phyloP scores from a whole-genome alignment of 176 grass and related monocot genomes.

The Olyra latifolia region DNA sequence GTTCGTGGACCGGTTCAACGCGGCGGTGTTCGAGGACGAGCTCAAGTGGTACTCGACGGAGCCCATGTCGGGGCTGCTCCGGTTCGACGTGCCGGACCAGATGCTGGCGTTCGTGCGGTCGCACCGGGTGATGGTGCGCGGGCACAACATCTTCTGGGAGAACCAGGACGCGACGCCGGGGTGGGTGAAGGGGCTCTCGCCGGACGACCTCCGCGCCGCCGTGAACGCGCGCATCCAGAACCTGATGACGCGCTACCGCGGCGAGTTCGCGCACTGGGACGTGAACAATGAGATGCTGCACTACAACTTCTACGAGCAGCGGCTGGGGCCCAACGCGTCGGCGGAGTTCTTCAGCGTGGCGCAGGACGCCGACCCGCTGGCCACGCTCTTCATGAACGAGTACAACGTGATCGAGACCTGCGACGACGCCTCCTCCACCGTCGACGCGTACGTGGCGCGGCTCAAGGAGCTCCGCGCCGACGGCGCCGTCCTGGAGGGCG shows the following conservation, averaged over 20 bases:
- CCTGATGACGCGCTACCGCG: constrained; percentile 83
- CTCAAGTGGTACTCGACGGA: constrained; percentile 98
- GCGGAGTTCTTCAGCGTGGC: constrained; percentile 87
- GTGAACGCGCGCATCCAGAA: constrained; percentile 77
- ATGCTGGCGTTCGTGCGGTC: constrained; percentile 89
- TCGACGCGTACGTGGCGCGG: constrained; percentile 67
- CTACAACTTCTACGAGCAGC: constrained; percentile 94
- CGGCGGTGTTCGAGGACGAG: constrained; percentile 98
- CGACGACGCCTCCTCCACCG: constrained; percentile 75
- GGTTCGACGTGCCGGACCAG: constrained; percentile 66
- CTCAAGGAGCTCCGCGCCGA: constrained; percentile 63
- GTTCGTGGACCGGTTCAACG: constrained; percentile 91
- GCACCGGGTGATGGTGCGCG: constrained; percentile 75
- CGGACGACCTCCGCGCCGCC: constrained; percentile 67
- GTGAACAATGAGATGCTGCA: constrained; percentile 99
- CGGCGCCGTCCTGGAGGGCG: constrained; percentile 77
- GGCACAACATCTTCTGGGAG: constrained; percentile 99
- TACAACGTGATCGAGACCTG: constrained; percentile 96
- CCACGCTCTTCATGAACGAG: constrained; percentile 99
- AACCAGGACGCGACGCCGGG: constrained; percentile 79
- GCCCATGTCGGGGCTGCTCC: constrained; percentile 63
- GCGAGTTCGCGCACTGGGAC: constrained; percentile 98
- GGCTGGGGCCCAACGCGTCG: constrained; percentile 71
- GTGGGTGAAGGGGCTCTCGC: constrained; percentile 74
- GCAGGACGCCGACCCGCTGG: constrained; percentile 85